Evolutionary conservation across 2,329 filamentous ascomycete genomes (phyloP).

Genomic region (Thielaviopsis musarum): DNA sequence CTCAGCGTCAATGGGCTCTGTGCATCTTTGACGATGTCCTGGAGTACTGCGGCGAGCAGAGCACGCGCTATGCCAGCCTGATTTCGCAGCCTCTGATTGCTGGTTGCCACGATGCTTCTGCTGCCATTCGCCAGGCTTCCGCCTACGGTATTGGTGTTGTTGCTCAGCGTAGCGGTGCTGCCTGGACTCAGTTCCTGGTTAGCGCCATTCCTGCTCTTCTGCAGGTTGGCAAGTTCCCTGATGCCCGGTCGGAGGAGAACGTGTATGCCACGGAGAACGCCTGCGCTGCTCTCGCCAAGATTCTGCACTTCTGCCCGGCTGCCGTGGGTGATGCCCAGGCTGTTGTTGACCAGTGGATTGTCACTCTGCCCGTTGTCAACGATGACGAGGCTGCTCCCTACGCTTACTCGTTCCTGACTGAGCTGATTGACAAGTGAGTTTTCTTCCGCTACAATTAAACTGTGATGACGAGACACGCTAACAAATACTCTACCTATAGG

Average conservation of each 20-base stretch:
- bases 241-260: slow-evolving; percentile 79
- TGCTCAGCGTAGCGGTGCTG: slow-evolving; percentile 73
- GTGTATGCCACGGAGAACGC: slow-evolving; percentile 97
- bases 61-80: slow-evolving; percentile 68
- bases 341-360: slow-evolving; percentile 71
- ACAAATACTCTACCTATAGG: slow-evolving; percentile 28
- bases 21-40: slow-evolving; percentile 98
- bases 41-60: slow-evolving; percentile 85
- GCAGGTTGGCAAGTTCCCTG: slow-evolving; percentile 62
- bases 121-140: slow-evolving; percentile 87
- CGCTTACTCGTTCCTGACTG: slow-evolving; percentile 79
- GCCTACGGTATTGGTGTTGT: slow-evolving; percentile 93
- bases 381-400: slow-evolving; percentile 96
- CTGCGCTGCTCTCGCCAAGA: slow-evolving; percentile 90
- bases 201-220: slow-evolving; percentile 69
- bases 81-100: slow-evolving; percentile 77
- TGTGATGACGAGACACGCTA: not conserved
- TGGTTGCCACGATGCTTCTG: slow-evolving; percentile 70
- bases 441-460: not conserved
- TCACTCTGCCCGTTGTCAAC: slow-evolving; percentile 79
- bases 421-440: slow-evolving; percentile 87
- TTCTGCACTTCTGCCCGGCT: slow-evolving; percentile 72
- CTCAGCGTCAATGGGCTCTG: slow-evolving; percentile 94
- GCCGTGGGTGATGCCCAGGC: slow-evolving; percentile 62
- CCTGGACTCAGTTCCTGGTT: slow-evolving; percentile 78